Evolutionary conservation across 2,329 filamentous ascomycete species (phyloP).

Genomic region (Ophiosphaerella korrae): DNA sequence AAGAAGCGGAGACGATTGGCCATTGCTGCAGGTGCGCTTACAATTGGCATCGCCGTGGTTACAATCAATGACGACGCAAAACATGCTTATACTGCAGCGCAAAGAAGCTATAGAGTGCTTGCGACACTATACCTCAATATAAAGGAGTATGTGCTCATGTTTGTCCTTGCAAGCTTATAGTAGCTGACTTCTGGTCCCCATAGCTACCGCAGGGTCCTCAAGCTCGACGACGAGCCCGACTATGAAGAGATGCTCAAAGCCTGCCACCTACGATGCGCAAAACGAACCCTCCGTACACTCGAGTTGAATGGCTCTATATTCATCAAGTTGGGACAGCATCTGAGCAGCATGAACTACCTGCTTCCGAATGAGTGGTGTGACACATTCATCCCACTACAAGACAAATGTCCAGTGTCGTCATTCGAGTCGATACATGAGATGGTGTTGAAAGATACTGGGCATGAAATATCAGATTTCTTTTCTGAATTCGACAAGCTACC

Average conservation of each 20-base stretch:
- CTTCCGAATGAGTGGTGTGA: conserved; percentile 90
- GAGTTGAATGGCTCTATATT: conserved; percentile 98
- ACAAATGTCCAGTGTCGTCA: conserved; percentile 91
- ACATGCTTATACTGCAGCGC: conserved; percentile 74
- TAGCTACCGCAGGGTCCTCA: conserved; percentile 88
- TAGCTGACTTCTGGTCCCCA: conserved; percentile 16
- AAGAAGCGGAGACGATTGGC: conserved; percentile 36
- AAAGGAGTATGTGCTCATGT: conserved; percentile 71
- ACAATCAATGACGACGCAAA: conserved; percentile 70
- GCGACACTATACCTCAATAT: conserved; percentile 78
- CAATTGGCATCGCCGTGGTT: conserved; percentile 51
- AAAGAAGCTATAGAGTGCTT: conserved; percentile 79
- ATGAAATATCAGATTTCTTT: conserved; percentile 80
- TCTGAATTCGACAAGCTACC: conserved; percentile 79
- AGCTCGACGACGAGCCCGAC: conserved; percentile 68
- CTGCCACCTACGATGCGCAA: conserved; percentile 91
- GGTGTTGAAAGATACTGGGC: conserved; percentile 83
- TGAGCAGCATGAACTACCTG: conserved; percentile 95
- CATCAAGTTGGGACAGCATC: conserved; percentile 94
- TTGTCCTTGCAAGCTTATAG: neutral
- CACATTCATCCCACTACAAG: conserved; percentile 94
- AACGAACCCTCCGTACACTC: conserved; percentile 81
- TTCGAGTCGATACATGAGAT: conserved; percentile 84
- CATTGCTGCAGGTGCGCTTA: conserved; percentile 32
- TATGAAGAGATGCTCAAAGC: conserved; percentile 72